Conservation (phyloP, 2,329 filamentous ascomycete genomes). For the Bretziella fagacearum region DNA sequence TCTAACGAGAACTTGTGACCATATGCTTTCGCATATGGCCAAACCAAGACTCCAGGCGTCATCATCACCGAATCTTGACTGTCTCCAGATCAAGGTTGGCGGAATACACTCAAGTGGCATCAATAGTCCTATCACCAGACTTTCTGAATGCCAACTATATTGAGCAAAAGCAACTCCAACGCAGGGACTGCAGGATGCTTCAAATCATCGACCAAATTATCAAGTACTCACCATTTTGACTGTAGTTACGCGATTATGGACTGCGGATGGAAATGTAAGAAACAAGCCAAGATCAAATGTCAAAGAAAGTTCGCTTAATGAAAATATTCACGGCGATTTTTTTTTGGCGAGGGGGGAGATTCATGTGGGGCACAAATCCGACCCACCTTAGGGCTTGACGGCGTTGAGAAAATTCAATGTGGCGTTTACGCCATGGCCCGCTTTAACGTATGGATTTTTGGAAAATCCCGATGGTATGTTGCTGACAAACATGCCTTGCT, state of each 20-base stretch:
- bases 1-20: conserved; percentile 56
- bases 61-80: conserved; percentile 13
- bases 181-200: conserved; percentile 10
- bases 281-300: neutral
- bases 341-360: conserved; percentile 1
- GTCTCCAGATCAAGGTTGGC: conserved; percentile 10
- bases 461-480: too few species aligned
- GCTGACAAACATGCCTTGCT: too few species aligned
- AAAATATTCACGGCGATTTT: conserved; percentile 5
- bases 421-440: neutral
- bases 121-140: conserved; percentile 6
- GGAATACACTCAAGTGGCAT: conserved; percentile 12
- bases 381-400: conserved; percentile 1
- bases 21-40: neutral
- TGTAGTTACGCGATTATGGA: conserved; percentile 16
- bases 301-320: conserved; percentile 1
- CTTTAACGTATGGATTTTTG: too few species aligned
- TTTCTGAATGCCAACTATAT: conserved; percentile 1
- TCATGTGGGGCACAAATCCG: conserved; percentile 3
- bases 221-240: conserved; percentile 28
- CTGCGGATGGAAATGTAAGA: conserved; percentile 8
- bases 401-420: too few species aligned
- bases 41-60: conserved; percentile 14
- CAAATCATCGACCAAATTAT: conserved; percentile 3
- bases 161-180: conserved; percentile 2